Evolutionary conservation across 2,329 filamentous ascomycete species (phyloP).

Genomic region (Verticillium tricorpus): DNA sequence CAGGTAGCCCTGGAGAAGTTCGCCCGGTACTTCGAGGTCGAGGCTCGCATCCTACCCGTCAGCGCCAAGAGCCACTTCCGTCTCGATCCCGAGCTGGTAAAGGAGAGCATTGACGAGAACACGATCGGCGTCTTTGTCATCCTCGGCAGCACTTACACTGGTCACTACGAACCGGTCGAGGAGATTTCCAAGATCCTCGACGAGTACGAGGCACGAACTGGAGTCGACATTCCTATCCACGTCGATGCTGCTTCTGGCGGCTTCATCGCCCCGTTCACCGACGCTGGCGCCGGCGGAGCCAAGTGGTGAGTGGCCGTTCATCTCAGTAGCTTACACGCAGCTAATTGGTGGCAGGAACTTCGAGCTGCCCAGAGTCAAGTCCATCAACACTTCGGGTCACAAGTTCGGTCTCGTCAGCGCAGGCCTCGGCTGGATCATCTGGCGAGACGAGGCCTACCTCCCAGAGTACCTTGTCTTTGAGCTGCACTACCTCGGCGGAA

Average conservation of each 20-base stretch:
- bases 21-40: constrained; percentile 69
- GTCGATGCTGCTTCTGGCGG: constrained; percentile 59
- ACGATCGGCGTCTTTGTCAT: constrained; percentile 75
- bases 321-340: background rate
- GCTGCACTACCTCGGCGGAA: constrained; percentile 66
- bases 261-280: constrained; percentile 58
- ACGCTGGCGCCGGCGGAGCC: constrained; percentile 47
- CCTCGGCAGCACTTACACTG: constrained; percentile 67
- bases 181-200: constrained; percentile 63
- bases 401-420: constrained; percentile 62
- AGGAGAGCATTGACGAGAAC: constrained; percentile 67
- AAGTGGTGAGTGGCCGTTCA: constrained; percentile 45
- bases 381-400: constrained; percentile 61
- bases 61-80: constrained; percentile 55
- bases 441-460: constrained; percentile 60
- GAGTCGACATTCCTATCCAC: constrained; percentile 63
- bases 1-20: constrained; percentile 73
- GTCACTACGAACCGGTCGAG: constrained; percentile 69
- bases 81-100: constrained; percentile 60
- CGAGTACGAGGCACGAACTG: constrained; percentile 55
- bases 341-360: constrained; percentile 42
- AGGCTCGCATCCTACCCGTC: constrained; percentile 60
- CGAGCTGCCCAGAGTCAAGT: constrained; percentile 55
- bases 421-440: constrained; percentile 67
- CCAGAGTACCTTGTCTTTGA: constrained; percentile 68